Evolutionary conservation across 768 basidiomycete genomes (phyloP).

Genomic region (Tremella yokohamensis): DNA sequence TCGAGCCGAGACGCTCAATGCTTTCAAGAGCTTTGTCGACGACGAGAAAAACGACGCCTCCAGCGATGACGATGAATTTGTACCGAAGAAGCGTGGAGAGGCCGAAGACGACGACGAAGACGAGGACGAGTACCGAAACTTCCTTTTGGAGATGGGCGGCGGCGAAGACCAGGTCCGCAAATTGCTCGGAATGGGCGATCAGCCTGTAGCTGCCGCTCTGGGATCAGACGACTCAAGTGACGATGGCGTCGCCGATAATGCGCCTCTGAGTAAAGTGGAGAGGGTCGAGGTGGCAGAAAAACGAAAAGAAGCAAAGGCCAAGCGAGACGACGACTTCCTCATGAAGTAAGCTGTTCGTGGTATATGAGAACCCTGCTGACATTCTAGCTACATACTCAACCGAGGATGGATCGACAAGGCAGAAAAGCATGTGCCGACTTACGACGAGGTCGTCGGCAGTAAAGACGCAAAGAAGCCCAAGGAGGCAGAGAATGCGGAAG

Average conservation of each 20-base stretch:
- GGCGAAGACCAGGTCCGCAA: conserved; percentile 63
- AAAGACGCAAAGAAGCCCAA: conserved; percentile 14
- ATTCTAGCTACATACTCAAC: conserved; percentile 82
- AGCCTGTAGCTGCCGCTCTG: conserved; percentile 13
- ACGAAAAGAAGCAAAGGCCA: conserved; percentile 56
- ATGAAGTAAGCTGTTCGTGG: conserved; percentile 62
- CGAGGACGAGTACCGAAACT: conserved; percentile 79
- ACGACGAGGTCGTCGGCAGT: conserved; percentile 65
- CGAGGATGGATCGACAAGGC: conserved; percentile 93
- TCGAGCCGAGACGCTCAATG: conserved; percentile 75
- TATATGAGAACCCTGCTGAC: conserved; percentile 8
- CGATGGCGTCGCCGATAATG: conserved; percentile 37
- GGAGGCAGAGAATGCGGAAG: conserved; percentile 32
- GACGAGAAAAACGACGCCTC: conserved; percentile 17
- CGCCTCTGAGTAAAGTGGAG: conserved; percentile 53
- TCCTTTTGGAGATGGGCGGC: conserved; percentile 70
- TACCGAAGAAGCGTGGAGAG: conserved; percentile 63
- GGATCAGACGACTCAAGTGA: not conserved
- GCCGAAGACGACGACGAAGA: conserved; percentile 73
- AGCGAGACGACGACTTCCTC: conserved; percentile 79
- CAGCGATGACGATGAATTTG: conserved; percentile 53
- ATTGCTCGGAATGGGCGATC: conserved; percentile 57
- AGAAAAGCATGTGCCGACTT: conserved; percentile 72
- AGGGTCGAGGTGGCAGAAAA: conserved; percentile 54
- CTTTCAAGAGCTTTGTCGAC: conserved; percentile 60